Conservation (phyloP, 1,284 basidiomycete genomes). For the Ganoderma meredithae region DNA sequence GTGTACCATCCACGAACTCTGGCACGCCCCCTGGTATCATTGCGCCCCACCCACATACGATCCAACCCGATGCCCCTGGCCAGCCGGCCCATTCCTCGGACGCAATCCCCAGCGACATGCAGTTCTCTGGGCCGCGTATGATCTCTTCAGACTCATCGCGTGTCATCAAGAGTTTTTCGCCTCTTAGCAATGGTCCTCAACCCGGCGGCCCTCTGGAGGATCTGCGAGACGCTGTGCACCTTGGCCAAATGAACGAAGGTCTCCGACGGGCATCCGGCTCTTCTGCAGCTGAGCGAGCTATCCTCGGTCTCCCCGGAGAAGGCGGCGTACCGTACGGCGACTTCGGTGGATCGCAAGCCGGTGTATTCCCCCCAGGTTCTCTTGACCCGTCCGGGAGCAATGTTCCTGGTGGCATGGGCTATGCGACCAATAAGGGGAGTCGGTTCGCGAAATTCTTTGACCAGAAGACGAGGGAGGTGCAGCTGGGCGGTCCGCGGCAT, state of each 20-base stretch:
- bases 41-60: conserved; percentile 21
- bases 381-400: conserved; percentile 38
- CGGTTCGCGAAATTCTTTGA: conserved; percentile 87
- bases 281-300: conserved; percentile 41
- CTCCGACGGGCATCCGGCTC: conserved; percentile 46
- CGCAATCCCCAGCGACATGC: conserved; percentile 34
- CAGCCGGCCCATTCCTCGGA: conserved; percentile 28
- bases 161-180: conserved; percentile 54
- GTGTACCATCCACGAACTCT: conserved; percentile 42
- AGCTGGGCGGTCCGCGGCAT: conserved; percentile 46
- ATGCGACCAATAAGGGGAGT: conserved; percentile 69
- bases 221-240: conserved; percentile 42
- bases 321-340: conserved; percentile 44
- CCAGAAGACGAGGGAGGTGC: conserved; percentile 62
- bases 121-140: conserved; percentile 30
- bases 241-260: conserved; percentile 42
- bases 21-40: conserved; percentile 30
- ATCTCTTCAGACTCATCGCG: conserved; percentile 39
- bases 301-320: conserved; percentile 43
- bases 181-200: conserved; percentile 59
- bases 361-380: conserved; percentile 28
- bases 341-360: conserved; percentile 29
- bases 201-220: conserved; percentile 47
- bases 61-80: conserved; percentile 23
- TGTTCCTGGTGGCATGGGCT: conserved; percentile 38